A percentile compares a stretch with the other conserved stretches of the same genome.
Evolutionary conservation across 768 basidiomycete species (phyloP).

Genomic region (Lactifluus hygrophoroides): DNA sequence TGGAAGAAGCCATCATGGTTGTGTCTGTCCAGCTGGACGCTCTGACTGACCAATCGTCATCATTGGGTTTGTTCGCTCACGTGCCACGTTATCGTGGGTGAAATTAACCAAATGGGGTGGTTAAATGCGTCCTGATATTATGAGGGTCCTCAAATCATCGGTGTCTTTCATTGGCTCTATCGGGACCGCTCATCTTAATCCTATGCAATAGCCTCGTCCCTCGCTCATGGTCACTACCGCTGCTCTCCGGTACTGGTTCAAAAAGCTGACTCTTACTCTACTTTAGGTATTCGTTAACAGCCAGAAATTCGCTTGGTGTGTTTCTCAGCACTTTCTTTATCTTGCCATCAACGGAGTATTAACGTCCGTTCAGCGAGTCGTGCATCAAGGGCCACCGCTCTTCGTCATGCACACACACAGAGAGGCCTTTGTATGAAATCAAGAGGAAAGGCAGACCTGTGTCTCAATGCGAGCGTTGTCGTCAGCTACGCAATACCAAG

Average conservation of each 20-base stretch:
- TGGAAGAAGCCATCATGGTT: background rate
- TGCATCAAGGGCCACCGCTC: conserved; percentile 23
- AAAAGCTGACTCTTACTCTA: background rate
- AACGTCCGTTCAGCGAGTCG: conserved; percentile 11
- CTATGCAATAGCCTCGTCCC: background rate
- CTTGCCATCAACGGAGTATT: background rate
- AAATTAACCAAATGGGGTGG: too few species aligned
- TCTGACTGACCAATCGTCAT: background rate
- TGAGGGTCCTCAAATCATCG: too few species aligned
- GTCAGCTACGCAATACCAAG: conserved; percentile 19
- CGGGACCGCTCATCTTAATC: background rate
- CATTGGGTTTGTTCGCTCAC: background rate
- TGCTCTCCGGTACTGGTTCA: background rate
- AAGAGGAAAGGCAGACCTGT: conserved; percentile 22
- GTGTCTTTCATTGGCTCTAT: too few species aligned
- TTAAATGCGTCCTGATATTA: too few species aligned
- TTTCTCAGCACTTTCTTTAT: background rate
- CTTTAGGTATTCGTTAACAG: conserved; percentile 20
- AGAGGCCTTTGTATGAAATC: conserved; percentile 20
- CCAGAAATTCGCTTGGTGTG: conserved; percentile 21
- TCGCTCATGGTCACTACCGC: conserved; percentile 6
- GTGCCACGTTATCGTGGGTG: background rate
- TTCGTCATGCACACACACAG: conserved; percentile 20
- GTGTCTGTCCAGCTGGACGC: too few species aligned
- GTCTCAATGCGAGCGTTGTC: conserved; percentile 21